Base-by-base conservation (phyloP, 768 basidiomycete genomes). In the Lentinula boryana region DNA sequence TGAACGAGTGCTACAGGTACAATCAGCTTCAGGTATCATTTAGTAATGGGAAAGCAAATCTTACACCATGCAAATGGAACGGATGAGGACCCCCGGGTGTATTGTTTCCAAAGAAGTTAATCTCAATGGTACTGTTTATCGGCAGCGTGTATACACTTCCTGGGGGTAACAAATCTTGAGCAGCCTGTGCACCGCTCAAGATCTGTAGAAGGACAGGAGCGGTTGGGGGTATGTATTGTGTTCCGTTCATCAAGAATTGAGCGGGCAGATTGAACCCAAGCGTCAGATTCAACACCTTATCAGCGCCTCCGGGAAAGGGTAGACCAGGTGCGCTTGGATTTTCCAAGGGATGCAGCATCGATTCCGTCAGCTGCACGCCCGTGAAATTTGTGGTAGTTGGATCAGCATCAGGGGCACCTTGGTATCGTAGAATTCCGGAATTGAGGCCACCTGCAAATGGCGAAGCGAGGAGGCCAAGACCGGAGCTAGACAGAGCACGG, bases 51-150 rank as follows among this genome's bases (percentile, higher is more conserved):
- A 43, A 16, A 43, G n/a, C 23, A 32, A 53, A 8, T 53, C 54
- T 27, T 69, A 81, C 79, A 3, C 80, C 80, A 56, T 80, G 80
- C 36, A 81, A 63, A 66, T 81, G 80, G 68, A 80, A 75, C 5
- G 80, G 79, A 62, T 81, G 80, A 21, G 77, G 78, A 6, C 67
- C 70, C 12, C 36, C 65, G 18, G 61, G 55, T 4, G 59, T 43
- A 10, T 13, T 21, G 9, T 58, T 62, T 23, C 64, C 67, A n/a
- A 65, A 58, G 53, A 76, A 65, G 33, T 65, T 73, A 5, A 84
- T 56, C 60, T 84, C 80, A 53, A 84, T 74, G 2, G 74, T 72
- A 46, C 76, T 71, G 63, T 80, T 77, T 9, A 60, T 60, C 0
- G 77, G 77, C 15, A 83, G 67, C 5, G 64, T 56, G 56, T 77